Conservation (phyloP, 2,329 filamentous ascomycete genomes). For the Ceratocystis alfenasii region DNA sequence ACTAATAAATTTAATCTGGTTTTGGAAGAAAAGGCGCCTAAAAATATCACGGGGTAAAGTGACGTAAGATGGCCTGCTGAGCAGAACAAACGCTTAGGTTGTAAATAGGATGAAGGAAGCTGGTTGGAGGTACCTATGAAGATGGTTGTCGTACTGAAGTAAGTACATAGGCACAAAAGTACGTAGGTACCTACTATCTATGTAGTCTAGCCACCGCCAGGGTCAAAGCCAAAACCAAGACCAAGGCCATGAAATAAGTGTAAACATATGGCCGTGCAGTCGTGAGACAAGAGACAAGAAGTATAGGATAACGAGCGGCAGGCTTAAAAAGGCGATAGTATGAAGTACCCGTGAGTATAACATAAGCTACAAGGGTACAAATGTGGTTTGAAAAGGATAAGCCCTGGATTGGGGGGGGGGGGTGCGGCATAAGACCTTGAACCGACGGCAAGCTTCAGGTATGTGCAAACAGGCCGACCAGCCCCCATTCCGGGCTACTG, state of each 20-base stretch:
- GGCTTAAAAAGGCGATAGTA: not conserved
- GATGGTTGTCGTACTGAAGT: no score
- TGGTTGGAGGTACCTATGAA: not conserved
- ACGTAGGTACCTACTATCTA: no score
- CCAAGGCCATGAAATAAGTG: no score
- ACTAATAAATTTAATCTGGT: not conserved
- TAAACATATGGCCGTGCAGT: not conserved
- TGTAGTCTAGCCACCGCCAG: no score
- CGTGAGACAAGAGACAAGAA: not conserved
- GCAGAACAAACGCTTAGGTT: not conserved
- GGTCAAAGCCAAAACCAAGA: no score
- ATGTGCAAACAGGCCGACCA: not conserved
- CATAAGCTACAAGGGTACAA: not conserved
- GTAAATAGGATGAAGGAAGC: not conserved
- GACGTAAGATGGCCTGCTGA: not conserved
- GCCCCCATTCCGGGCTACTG: not conserved
- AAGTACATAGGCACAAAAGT: no score
- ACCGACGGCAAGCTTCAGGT: not conserved
- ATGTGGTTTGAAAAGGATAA: not conserved
- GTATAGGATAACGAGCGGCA: not conserved
- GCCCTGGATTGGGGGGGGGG: not conserved
- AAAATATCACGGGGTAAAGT: slow-evolving; percentile 1
- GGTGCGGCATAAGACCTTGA: slow-evolving; percentile 1
- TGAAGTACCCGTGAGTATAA: not conserved
- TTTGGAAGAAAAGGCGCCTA: slow-evolving; percentile 2